Conservation (phyloP, 495 filamentous ascomycete genomes). For the Elasticomyces elasticus region DNA sequence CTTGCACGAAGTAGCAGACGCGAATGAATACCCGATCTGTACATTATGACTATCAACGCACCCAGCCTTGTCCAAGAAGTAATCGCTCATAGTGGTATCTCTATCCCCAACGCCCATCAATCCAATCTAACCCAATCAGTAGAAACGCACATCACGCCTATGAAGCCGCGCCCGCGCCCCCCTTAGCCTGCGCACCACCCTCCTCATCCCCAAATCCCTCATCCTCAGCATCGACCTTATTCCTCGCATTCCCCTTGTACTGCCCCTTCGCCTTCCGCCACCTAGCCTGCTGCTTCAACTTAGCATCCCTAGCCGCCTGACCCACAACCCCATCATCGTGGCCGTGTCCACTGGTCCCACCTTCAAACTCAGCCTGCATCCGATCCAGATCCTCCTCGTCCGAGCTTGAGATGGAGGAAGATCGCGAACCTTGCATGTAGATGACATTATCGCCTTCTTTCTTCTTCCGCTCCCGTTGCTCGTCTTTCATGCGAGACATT, state of each 20-base stretch:
- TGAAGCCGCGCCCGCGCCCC: not conserved
- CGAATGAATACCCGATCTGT: too few relatives aligned
- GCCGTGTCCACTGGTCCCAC: constrained; percentile 1
- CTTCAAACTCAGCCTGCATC: constrained; percentile 29
- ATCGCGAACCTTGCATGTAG: constrained; percentile 48
- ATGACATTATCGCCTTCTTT: constrained; percentile 47
- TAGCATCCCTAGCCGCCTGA: constrained; percentile 13
- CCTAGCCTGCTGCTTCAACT: constrained; percentile 10
- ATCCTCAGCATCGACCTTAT: not conserved
- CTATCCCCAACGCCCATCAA: not conserved
- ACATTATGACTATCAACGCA: too few relatives aligned
- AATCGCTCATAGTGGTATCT: not conserved
- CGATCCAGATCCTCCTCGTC: constrained; percentile 66
- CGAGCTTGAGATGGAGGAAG: constrained; percentile 50
- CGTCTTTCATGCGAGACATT: constrained; percentile 51
- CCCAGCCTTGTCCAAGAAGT: not conserved
- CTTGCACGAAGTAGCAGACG: too few relatives aligned
- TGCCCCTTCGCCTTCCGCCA: constrained; percentile 8
- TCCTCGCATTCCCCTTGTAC: not conserved
- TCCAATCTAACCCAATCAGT: not conserved
- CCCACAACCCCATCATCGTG: constrained; percentile 1
- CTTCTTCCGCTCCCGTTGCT: constrained; percentile 55
- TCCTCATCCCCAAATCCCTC: not conserved
- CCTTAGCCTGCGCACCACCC: not conserved
- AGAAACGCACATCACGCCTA: not conserved